Percentiles rank a stretch among this genome's conserved stretches.
phyloP scores from a whole-genome alignment of 441 rosid genomes.

The Manihot esculenta region DNA sequence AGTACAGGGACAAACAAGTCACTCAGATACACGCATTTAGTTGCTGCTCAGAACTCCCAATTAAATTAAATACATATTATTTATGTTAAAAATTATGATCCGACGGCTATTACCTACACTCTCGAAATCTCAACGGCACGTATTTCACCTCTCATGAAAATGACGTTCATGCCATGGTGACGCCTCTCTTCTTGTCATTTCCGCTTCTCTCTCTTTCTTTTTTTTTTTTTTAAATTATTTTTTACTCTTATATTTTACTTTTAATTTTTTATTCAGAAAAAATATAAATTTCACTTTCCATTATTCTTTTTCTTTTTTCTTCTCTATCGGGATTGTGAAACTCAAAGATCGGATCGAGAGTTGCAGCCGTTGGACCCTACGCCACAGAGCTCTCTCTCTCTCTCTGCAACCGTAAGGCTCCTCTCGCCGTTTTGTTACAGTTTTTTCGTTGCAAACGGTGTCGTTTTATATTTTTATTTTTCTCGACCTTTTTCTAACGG shows the following conservation, averaged over 20 bases:
- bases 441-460: neutral
- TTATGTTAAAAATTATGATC: no score
- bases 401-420: neutral
- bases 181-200: neutral
- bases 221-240: no score
- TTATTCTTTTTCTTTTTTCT: neutral
- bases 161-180: neutral
- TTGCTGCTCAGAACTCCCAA: neutral
- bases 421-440: no score
- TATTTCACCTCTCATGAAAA: neutral
- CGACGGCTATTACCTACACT: neutral
- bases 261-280: neutral
- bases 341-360: constrained; percentile 8
- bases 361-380: neutral
- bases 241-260: no score
- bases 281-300: neutral
- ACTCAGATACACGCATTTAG: neutral
- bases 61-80: no score
- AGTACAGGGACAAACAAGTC: neutral
- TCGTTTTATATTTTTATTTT: no score
- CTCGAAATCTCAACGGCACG: neutral
- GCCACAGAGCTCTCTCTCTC: neutral
- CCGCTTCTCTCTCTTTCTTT: neutral
- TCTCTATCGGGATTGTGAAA: neutral
- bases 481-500: neutral